A percentile compares a stretch with the other conserved stretches of the same genome.
phyloP scores from a whole-genome alignment of 108 stramenopile genomes.

The Epithemia pelagica region DNA sequence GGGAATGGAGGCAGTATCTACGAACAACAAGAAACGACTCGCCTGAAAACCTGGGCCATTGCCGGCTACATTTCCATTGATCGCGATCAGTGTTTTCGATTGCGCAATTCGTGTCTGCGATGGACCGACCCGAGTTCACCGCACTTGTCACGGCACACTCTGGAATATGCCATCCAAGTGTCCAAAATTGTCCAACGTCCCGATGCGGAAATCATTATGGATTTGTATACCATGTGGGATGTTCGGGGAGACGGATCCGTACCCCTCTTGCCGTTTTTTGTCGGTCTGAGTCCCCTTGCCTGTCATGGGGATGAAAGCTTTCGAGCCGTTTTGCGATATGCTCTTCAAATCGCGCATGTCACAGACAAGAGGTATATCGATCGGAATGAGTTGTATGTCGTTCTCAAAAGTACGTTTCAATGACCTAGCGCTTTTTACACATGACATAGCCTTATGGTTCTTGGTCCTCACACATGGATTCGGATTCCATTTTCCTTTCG shows the following conservation, averaged over 20 bases:
- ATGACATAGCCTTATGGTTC: too few species aligned
- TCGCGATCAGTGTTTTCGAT: background rate
- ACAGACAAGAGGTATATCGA: background rate
- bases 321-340: slow-evolving; percentile 25
- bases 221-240: slow-evolving; percentile 65
- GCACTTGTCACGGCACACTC: background rate
- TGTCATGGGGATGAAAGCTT: slow-evolving; percentile 29
- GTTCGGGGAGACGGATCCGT: slow-evolving; percentile 20
- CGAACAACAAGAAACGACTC: background rate
- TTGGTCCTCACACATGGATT: too few species aligned
- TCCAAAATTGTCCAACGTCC: background rate
- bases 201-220: slow-evolving; percentile 40
- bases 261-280: slow-evolving; percentile 32
- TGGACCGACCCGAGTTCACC: background rate
- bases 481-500: too few species aligned
- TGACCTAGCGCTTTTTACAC: too few species aligned
- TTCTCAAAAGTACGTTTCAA: background rate
- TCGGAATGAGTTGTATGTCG: background rate
- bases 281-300: slow-evolving; percentile 52
- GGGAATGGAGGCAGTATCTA: background rate
- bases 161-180: background rate
- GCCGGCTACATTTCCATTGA: background rate
- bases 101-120: background rate
- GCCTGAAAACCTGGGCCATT: background rate
- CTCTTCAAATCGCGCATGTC: slow-evolving; percentile 22